Conservation (phyloP, 176 grass and related monocot species). For the Paspalum vaginatum region DNA sequence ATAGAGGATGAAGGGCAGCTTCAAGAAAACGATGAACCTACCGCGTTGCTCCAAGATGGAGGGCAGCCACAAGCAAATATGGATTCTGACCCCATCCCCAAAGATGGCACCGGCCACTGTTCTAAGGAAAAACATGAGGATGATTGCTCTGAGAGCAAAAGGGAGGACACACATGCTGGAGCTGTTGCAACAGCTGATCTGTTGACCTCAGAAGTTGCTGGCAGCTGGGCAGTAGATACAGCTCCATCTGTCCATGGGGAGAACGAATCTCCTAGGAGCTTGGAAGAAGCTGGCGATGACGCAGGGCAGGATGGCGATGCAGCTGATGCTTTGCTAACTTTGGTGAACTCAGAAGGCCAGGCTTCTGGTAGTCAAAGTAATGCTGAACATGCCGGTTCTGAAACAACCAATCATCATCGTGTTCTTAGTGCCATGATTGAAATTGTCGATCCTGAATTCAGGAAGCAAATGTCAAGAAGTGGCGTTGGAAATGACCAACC, state of each 20-base stretch:
- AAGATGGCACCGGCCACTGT: slow-evolving; percentile 22
- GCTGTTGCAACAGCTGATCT: slow-evolving; percentile 78
- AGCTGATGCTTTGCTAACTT: slow-evolving; percentile 52
- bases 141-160: slow-evolving; percentile 43
- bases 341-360: slow-evolving; percentile 60
- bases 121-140: slow-evolving; percentile 57
- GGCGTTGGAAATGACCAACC: slow-evolving; percentile 38
- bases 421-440: slow-evolving; percentile 70
- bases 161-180: slow-evolving; percentile 53
- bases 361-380: slow-evolving; percentile 74
- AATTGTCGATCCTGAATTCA: slow-evolving; percentile 69
- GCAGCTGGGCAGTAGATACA: slow-evolving; percentile 89
- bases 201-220: slow-evolving; percentile 86
- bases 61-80: slow-evolving; percentile 30
- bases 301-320: slow-evolving; percentile 32
- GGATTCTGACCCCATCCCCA: slow-evolving; percentile 22
- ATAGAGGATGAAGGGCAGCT: slow-evolving; percentile 72
- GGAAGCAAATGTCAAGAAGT: slow-evolving; percentile 47
- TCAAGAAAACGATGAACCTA: slow-evolving; percentile 55
- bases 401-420: slow-evolving; percentile 45
- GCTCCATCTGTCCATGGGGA: slow-evolving; percentile 65
- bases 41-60: slow-evolving; percentile 32
- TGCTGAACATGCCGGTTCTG: slow-evolving; percentile 30
- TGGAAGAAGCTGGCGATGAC: slow-evolving; percentile 49
- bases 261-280: slow-evolving; percentile 65